Conservation (phyloP, 1,284 basidiomycete species). For the Rhodotorula sp. region DNA sequence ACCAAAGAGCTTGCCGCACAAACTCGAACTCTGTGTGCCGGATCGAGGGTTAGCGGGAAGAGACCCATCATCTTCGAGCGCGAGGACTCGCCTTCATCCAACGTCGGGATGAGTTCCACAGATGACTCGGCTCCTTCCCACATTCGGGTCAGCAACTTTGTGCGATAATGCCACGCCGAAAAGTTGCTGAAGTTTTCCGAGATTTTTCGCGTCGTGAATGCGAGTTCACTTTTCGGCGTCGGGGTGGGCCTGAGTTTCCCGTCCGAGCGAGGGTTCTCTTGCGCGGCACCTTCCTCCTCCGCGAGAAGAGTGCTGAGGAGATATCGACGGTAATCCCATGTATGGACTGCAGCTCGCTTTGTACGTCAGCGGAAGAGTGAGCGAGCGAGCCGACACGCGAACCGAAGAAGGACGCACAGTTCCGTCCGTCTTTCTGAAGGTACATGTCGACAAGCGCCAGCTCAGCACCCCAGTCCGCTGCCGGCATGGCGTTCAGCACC, state of each 20-base stretch:
- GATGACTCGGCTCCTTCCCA: conserved; percentile 56
- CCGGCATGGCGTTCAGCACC: conserved; percentile 81
- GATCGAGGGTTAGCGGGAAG: not conserved
- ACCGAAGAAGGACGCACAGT: conserved; percentile 63
- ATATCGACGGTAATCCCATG: conserved; percentile 87
- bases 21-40: conserved; percentile 70
- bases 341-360: conserved; percentile 63
- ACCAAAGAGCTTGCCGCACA: conserved; percentile 90
- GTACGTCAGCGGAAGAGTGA: not conserved
- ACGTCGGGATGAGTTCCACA: too few relatives aligned
- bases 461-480: conserved; percentile 78
- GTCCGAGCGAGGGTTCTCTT: not conserved
- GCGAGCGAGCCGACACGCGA: not conserved
- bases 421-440: conserved; percentile 80
- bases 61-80: too few relatives aligned
- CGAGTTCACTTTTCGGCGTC: conserved; percentile 59
- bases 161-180: conserved; percentile 97
- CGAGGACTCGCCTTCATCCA: too few relatives aligned
- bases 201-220: conserved; percentile 85
- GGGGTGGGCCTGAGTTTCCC: conserved; percentile 41
- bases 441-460: conserved; percentile 82
- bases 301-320: conserved; percentile 57
- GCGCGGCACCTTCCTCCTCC: conserved; percentile 54
- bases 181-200: conserved; percentile 95
- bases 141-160: conserved; percentile 69